Percentiles rank a stretch among this genome's conserved stretches.
Conservation (phyloP, 202 grass and related monocot genomes). For the Setaria italica region DNA sequence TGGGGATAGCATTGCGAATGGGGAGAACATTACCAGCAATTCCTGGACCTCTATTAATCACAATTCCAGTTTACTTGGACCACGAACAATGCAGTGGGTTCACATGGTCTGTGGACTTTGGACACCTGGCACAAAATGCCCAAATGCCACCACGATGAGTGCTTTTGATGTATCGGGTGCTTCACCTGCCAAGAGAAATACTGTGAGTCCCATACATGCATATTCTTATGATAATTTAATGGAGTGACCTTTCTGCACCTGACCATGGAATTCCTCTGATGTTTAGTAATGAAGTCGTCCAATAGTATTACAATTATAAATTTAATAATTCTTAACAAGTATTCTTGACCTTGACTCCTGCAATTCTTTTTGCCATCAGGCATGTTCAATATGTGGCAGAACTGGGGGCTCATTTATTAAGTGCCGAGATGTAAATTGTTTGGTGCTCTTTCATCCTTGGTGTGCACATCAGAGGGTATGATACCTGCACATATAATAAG, state of each 20-base stretch:
- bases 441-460: constrained; percentile 88
- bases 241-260: constrained; percentile 9
- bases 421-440: constrained; percentile 82
- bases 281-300: constrained; percentile 1
- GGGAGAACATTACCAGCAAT: constrained; percentile 30
- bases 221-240: constrained; percentile 29
- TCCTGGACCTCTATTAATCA: constrained; percentile 41
- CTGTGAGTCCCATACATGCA: constrained; percentile 61
- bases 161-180: constrained; percentile 86
- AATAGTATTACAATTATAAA: constrained; percentile 14
- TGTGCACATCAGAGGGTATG: constrained; percentile 89
- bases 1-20: neutral
- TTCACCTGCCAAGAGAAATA: constrained; percentile 74
- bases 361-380: constrained; percentile 55
- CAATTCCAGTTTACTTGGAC: constrained; percentile 51
- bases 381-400: constrained; percentile 84
- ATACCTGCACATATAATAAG: constrained; percentile 15
- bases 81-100: constrained; percentile 67
- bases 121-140: constrained; percentile 94
- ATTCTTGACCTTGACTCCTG: constrained; percentile 37
- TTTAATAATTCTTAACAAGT: constrained; percentile 21
- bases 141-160: constrained; percentile 88
- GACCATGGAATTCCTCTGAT: constrained; percentile 19
- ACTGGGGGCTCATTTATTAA: constrained; percentile 81
- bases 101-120: constrained; percentile 96